These are phyloP conservation scores for Silybum marianum DNA, from an alignment of 129 eudicot genomes.

Conservation along the genomic window DNA sequence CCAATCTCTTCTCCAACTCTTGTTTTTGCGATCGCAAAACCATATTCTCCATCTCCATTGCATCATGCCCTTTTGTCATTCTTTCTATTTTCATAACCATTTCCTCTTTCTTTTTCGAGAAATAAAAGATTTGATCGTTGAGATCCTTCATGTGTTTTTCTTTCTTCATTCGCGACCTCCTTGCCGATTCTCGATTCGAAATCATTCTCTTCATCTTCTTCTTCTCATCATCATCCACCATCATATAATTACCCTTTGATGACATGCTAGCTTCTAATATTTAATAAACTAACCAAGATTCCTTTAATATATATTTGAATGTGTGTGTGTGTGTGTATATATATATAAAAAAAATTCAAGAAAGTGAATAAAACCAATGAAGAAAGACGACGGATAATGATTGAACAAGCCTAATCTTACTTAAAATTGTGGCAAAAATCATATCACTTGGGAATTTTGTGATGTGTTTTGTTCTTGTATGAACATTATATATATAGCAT, in stretches of 20 bases:
- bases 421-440: constrained; percentile 43
- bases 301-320: background rate
- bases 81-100: constrained; percentile 33
- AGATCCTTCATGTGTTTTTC: constrained; percentile 60
- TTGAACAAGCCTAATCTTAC: constrained; percentile 52
- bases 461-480: constrained; percentile 14
- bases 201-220: constrained; percentile 71
- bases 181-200: constrained; percentile 72
- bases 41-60: constrained; percentile 44
- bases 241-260: constrained; percentile 38
- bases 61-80: background rate
- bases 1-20: constrained; percentile 47
- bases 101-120: constrained; percentile 41
- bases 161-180: constrained; percentile 65
- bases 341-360: constrained; percentile 31
- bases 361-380: constrained; percentile 68
- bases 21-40: constrained; percentile 41
- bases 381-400: constrained; percentile 70
- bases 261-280: constrained; percentile 17
- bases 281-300: background rate
- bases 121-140: constrained; percentile 37
- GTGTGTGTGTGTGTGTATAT: background rate
- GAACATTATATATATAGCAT: constrained; percentile 13
- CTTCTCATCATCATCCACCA: constrained; percentile 50
- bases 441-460: constrained; percentile 33